These are phyloP conservation scores for Globisporangium paroecandrum DNA, from an alignment of 352 stramenopile genomes.

Conservation along the genomic window DNA sequence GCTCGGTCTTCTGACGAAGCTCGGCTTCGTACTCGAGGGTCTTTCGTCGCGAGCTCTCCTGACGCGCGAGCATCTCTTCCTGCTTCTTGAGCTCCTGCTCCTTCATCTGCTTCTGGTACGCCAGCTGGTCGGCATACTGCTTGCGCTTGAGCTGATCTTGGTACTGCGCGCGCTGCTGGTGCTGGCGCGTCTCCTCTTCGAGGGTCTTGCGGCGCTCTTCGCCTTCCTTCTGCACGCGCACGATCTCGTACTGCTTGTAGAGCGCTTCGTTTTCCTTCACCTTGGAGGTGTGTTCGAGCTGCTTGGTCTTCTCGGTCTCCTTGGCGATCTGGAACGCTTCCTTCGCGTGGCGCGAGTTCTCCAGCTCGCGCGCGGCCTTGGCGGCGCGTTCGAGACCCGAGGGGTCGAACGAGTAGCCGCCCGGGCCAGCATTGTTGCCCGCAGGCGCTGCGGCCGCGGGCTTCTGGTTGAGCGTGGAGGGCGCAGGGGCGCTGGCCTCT, in stretches of 20 bases:
- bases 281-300: slow-evolving; percentile 90
- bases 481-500: slow-evolving; percentile 8
- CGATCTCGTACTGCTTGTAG: slow-evolving; percentile 93
- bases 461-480: slow-evolving; percentile 26
- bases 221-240: slow-evolving; percentile 95
- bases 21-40: slow-evolving; percentile 98
- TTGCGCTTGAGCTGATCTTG: slow-evolving; percentile 98
- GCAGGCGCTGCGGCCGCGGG: slow-evolving; percentile 10
- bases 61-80: slow-evolving; percentile 95
- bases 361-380: slow-evolving; percentile 96
- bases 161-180: slow-evolving; percentile 96
- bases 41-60: slow-evolving; percentile 96
- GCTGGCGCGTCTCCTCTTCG: slow-evolving; percentile 96
- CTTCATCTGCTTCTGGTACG: slow-evolving; percentile 94
- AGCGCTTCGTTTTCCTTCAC: slow-evolving; percentile 88
- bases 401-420: slow-evolving; percentile 92
- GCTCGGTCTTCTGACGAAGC: slow-evolving; percentile 92
- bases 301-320: slow-evolving; percentile 94
- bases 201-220: slow-evolving; percentile 97
- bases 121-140: slow-evolving; percentile 96
- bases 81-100: slow-evolving; percentile 98
- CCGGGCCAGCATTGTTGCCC: slow-evolving; percentile 17
- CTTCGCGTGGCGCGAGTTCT: slow-evolving; percentile 91
- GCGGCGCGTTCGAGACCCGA: slow-evolving; percentile 95
- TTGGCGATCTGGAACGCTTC: slow-evolving; percentile 95